Evolutionary conservation across 129 eudicot species (phyloP).

Genomic region (Erigeron canadensis): DNA sequence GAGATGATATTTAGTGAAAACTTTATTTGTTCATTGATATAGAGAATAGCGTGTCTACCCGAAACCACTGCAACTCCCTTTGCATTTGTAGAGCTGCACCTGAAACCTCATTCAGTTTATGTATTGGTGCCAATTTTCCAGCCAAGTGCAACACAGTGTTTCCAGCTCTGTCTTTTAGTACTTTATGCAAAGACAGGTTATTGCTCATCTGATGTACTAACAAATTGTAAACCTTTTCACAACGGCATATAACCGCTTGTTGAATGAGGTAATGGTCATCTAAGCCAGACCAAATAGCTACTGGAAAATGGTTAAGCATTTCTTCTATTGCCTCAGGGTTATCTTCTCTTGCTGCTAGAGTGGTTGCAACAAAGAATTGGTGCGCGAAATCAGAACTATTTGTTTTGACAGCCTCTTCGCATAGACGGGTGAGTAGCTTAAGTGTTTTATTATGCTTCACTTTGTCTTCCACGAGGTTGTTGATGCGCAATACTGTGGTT

Average conservation of each 20-base stretch:
- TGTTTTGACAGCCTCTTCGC: not conserved
- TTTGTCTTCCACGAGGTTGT: not conserved
- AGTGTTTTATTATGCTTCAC: not conserved
- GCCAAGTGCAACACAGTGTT: slow-evolving; percentile 31
- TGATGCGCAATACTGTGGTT: not conserved
- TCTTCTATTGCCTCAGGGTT: slow-evolving; percentile 26
- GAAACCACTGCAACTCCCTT: slow-evolving; percentile 27
- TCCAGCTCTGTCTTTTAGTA: not conserved
- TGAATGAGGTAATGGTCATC: slow-evolving; percentile 11
- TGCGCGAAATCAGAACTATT: not conserved
- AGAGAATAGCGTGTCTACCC: slow-evolving; percentile 15
- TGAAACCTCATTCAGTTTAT: slow-evolving; percentile 27
- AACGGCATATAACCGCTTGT: slow-evolving; percentile 22
- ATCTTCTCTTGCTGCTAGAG: slow-evolving; percentile 13
- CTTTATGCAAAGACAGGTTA: not conserved
- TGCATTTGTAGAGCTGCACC: slow-evolving; percentile 39
- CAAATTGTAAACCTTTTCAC: slow-evolving; percentile 31
- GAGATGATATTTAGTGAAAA: not conserved
- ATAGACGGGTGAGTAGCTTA: not conserved
- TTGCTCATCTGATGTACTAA: slow-evolving; percentile 12
- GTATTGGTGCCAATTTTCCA: slow-evolving; percentile 17
- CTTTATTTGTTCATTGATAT: not conserved
- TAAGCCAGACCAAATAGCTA: slow-evolving; percentile 13
- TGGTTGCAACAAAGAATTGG: not conserved
- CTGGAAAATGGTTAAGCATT: slow-evolving; percentile 22